A percentile compares a stretch with the other conserved stretches of the same genome.
Conservation (phyloP, 2,329 filamentous ascomycete genomes). For the Colletotrichum kahawae region DNA sequence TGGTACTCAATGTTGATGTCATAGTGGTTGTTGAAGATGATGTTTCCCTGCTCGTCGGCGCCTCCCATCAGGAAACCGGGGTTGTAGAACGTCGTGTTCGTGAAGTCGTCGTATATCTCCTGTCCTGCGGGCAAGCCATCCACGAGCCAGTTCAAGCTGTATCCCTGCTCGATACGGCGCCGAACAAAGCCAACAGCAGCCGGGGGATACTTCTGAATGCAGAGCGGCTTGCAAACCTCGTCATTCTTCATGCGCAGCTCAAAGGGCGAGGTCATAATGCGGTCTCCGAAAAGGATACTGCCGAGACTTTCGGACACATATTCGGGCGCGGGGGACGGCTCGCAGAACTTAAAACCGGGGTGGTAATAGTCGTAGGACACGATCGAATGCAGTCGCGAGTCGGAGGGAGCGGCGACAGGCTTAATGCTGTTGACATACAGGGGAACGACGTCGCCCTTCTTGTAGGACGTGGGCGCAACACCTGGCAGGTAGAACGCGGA, state of each 20-base stretch:
- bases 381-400: conserved; percentile 87
- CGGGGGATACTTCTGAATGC: conserved; percentile 67
- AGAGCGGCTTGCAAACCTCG: conserved; percentile 85
- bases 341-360: conserved; percentile 85
- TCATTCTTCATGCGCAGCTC: conserved; percentile 86
- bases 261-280: conserved; percentile 96
- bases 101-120: conserved; percentile 76
- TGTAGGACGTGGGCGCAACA: conserved; percentile 92
- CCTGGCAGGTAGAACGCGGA: conserved; percentile 95
- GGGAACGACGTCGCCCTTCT: conserved; percentile 77
- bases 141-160: conserved; percentile 94
- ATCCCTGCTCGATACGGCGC: conserved; percentile 79
- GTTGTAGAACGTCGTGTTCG: conserved; percentile 82
- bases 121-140: conserved; percentile 94
- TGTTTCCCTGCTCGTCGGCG: conserved; percentile 58
- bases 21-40: conserved; percentile 89
- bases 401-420: conserved; percentile 77
- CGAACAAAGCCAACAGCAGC: conserved; percentile 81
- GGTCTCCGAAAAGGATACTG: conserved; percentile 95
- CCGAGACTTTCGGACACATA: conserved; percentile 88
- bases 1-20: conserved; percentile 95
- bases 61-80: conserved; percentile 85
- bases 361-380: conserved; percentile 98
- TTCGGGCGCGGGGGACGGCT: conserved; percentile 76
- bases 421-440: conserved; percentile 93